Base-by-base conservation (phyloP, 1,284 basidiomycete genomes). In the Papiliotrema flavescens region DNA sequence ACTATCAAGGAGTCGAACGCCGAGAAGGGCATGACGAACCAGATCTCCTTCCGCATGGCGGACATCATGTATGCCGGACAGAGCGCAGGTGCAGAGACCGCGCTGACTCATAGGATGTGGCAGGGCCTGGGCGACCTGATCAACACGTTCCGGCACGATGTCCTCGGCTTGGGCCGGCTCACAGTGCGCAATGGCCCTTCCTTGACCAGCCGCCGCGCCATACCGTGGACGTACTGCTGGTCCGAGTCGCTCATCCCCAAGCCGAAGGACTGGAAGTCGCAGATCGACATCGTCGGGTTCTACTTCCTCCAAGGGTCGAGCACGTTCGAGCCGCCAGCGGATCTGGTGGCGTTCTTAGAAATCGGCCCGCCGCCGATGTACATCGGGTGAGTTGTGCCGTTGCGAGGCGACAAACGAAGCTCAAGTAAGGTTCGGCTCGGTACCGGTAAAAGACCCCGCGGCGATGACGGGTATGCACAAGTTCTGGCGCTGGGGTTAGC, bases 221-320 rank as follows among this genome's bases (percentile, higher is more conserved):
- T 85, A 6, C 85, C 85, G 2, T 85, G 81, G 79, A 84, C 85
- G 14, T 87, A 86, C 64, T 84, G 84, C 59, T 84, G 86, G 79
- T 83, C 81, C 51, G 79, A 82, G 2, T 76, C 79, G 1, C 65
- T 86, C 13, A 81, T 86, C 0, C 83, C 83, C 0, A 84, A 83
- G 57, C 85, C 85, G 0, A 66, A 77, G 13, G 84, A 85, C 65
- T 85, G 84, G 81, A 81, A 78, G 55, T 80, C 79, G 50, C 74
- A 82, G 62, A 83, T 82, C 42, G 83, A 85, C 63, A 77, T 85
- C 13, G 80, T 81, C 14, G 84, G 84, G 0, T 85, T 84, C 65
- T 84, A 83, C 66, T 83, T 84, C 63, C 71, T 83, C 14, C 79
- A 82, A 60, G 53, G 56, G 8, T 43, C 80, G 23, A 72, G 77